phyloP scores from a whole-genome alignment of 768 basidiomycete genomes.

The Suillus clintonianus region DNA sequence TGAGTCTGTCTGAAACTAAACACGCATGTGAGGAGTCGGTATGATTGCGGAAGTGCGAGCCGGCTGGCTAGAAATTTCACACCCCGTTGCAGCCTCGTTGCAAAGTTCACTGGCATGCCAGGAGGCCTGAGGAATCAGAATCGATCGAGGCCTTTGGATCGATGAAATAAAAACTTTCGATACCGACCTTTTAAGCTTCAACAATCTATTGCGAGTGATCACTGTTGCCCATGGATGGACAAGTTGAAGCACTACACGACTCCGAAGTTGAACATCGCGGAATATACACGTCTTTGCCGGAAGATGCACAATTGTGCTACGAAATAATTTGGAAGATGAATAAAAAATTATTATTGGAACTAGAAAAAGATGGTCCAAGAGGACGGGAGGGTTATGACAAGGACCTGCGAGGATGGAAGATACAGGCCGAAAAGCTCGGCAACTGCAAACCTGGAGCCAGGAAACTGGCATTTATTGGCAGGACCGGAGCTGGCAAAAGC shows the following conservation, averaged over 20 bases:
- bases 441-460: not conserved
- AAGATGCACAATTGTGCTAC: not conserved
- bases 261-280: not conserved
- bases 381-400: not conserved
- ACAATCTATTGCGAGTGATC: not conserved
- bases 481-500: not conserved
- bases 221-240: not conserved
- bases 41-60: not conserved
- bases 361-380: not conserved
- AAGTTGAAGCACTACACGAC: not conserved
- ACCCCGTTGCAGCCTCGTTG: not conserved
- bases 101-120: not conserved
- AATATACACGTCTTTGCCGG: not conserved
- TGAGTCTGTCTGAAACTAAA: too few relatives aligned
- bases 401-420: not conserved
- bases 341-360: not conserved
- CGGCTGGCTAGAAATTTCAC: not conserved
- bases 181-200: not conserved
- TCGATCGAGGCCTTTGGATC: not conserved
- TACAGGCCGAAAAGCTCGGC: not conserved
- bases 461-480: not conserved
- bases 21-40: too few relatives aligned
- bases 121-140: not conserved
- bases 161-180: not conserved
- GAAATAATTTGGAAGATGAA: not conserved